phyloP scores from a whole-genome alignment of 169 alveolate species.

The Plasmodium yoelii region DNA sequence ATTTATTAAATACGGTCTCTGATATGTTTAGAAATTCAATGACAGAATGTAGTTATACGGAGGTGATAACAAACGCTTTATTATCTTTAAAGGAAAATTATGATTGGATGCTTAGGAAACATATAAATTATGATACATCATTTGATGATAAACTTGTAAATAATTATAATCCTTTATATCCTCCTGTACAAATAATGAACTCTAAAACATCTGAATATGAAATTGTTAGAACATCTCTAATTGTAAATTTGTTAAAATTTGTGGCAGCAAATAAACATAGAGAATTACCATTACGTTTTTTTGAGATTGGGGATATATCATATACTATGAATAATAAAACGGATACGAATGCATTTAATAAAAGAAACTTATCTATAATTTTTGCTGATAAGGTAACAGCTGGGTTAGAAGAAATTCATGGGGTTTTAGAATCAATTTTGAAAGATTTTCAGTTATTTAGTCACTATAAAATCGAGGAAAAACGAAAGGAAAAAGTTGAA shows the following conservation, averaged over 20 bases:
- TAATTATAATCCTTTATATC: conserved; percentile 37
- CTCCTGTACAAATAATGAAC: conserved; percentile 92
- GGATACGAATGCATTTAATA: conserved; percentile 89
- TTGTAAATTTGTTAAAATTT: conserved; percentile 94
- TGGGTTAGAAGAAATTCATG: conserved; percentile 84
- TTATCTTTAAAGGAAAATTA: conserved; percentile 78
- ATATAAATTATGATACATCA: conserved; percentile 59
- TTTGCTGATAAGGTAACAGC: conserved; percentile 84
- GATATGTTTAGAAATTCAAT: conserved; percentile 75
- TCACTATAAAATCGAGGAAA: conserved; percentile 71
- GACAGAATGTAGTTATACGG: conserved; percentile 80
- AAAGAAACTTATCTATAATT: conserved; percentile 87
- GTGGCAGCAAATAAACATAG: conserved; percentile 90
- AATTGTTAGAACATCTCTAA: conserved; percentile 93
- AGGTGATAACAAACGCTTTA: conserved; percentile 83
- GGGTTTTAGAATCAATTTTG: conserved; percentile 78
- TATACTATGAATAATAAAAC: conserved; percentile 80
- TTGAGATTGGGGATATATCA: conserved; percentile 94
- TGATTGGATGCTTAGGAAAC: conserved; percentile 76
- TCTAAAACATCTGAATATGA: conserved; percentile 94
- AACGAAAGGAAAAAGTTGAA: conserved; percentile 49
- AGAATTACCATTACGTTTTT: conserved; percentile 93
- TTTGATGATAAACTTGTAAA: conserved; percentile 24
- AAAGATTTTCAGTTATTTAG: conserved; percentile 59
- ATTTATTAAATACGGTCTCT: conserved; percentile 43